Evolutionary conservation across 768 basidiomycete genomes (phyloP), one percentile per base, ranked within the genome.

Genomic region (Hypsizygus marmoreus): DNA sequence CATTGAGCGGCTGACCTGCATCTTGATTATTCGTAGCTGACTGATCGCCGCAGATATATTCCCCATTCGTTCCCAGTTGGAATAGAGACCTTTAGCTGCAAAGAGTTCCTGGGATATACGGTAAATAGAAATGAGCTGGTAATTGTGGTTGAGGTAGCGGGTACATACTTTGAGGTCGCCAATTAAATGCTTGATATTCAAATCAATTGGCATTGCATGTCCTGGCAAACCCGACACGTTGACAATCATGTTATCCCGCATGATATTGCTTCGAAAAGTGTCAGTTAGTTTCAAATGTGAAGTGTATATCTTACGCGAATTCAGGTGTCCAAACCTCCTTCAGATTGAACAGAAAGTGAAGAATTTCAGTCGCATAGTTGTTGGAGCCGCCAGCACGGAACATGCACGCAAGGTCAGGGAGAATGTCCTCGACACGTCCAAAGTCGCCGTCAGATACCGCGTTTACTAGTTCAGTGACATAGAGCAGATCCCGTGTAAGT

Each of bases 111-210:
- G 14, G 24, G n/a, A 36, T 38, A 9, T n/a, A 31, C 10, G n/a
- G 26, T 48, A 25, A 43, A 26, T 32, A n/a, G n/a, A n/a, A n/a
- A n/a, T n/a, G n/a, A n/a, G n/a, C n/a, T n/a, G n/a, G n/a, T n/a
- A n/a, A n/a, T n/a, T n/a, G n/a, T n/a, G n/a, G n/a, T n/a, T n/a
- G n/a, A 29, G 26, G 34, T 14, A 46, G 14, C 14, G 7, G 11
- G n/a, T n/a, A 30, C 45, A 13, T 8, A 65, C 64, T 64, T 70
- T 72, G 0, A 69, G 32, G 43, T 65, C 58, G 0, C 60, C 38
- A 32, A 71, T 69, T 0, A 62, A 34, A 47, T 74, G 70, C 26
- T 73, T 64, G 1, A 72, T 70, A 37, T 74, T 72, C 2, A 67
- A 7, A 32, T 72, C 65, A 9, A 71, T 56, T 0, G 46, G 49